Conservation (phyloP, 2,329 filamentous ascomycete species). For the Truncatella angustata region DNA sequence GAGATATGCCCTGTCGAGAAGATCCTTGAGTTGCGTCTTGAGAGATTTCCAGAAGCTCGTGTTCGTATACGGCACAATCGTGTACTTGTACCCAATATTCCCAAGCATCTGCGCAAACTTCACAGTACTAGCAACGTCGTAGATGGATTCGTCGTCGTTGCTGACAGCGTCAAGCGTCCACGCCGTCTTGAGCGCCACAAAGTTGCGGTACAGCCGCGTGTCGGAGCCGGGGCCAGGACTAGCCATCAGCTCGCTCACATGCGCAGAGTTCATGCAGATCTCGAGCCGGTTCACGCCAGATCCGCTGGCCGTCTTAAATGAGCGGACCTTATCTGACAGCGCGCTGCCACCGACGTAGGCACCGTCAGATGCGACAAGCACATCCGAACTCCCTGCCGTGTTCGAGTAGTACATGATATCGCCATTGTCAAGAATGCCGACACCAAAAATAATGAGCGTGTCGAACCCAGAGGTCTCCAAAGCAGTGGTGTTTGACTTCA, state of each 20-base stretch:
- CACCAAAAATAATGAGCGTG: slow-evolving; percentile 40
- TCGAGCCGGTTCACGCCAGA: slow-evolving; percentile 37
- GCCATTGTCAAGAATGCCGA: slow-evolving; percentile 40
- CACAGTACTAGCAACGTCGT: slow-evolving; percentile 40
- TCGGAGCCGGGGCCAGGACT: slow-evolving; percentile 30
- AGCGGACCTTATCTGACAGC: slow-evolving; percentile 44
- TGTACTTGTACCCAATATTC: slow-evolving; percentile 39
- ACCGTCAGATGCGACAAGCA: slow-evolving; percentile 34
- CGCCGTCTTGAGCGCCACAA: slow-evolving; percentile 35
- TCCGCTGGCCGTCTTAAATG: slow-evolving; percentile 33
- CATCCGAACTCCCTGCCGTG: slow-evolving; percentile 34
- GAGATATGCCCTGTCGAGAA: slow-evolving; percentile 40
- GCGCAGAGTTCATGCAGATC: slow-evolving; percentile 41
- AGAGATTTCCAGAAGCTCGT: slow-evolving; percentile 34
- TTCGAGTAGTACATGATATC: slow-evolving; percentile 46
- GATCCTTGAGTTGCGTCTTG: slow-evolving; percentile 26
- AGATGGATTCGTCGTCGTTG: slow-evolving; percentile 44
- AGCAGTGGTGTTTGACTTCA: slow-evolving; percentile 41
- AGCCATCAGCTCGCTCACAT: slow-evolving; percentile 37
- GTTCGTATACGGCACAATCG: slow-evolving; percentile 41
- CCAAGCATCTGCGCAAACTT: slow-evolving; percentile 41
- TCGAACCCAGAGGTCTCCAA: slow-evolving; percentile 42
- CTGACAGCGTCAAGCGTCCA: slow-evolving; percentile 45
- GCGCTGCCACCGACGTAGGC: slow-evolving; percentile 46
- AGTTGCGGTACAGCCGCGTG: slow-evolving; percentile 38